These are phyloP conservation scores for Pseudisothecium myosuroides DNA, from an alignment of 225 moss, liverwort and hornwort genomes.

Conservation along the genomic window DNA sequence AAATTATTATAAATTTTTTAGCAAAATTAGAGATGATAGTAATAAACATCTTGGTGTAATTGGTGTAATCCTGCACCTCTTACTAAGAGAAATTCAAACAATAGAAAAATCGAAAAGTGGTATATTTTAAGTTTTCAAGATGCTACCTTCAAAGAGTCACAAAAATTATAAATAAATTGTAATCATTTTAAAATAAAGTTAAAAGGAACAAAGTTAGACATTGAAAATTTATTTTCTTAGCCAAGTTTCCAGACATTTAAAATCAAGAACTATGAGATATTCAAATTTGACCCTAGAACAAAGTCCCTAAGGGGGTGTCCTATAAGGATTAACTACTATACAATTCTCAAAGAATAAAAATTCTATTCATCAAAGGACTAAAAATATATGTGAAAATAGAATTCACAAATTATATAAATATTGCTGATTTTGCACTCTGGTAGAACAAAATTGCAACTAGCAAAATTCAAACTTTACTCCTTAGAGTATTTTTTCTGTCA, in stretches of 20 bases:
- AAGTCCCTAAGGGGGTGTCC: fast-evolving
- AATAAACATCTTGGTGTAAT: background rate
- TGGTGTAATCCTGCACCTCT: fast-evolving
- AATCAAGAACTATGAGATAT: background rate
- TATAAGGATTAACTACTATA: too few species aligned
- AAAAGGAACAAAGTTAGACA: background rate
- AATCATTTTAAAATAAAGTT: background rate
- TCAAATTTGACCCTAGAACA: background rate
- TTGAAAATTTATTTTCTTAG: background rate
- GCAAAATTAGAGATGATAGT: background rate
- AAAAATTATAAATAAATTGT: background rate
- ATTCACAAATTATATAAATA: too few species aligned
- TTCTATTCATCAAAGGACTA: background rate
- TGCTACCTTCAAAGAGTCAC: background rate
- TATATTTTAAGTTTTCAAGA: background rate
- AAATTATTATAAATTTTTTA: background rate
- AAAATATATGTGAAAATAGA: background rate
- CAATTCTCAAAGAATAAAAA: background rate
- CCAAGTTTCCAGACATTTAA: background rate
- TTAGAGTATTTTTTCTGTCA: too few species aligned
- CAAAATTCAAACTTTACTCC: background rate
- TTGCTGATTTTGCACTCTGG: background rate
- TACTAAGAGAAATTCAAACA: background rate
- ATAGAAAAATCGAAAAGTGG: background rate
- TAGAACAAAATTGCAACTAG: background rate